Evolutionary conservation across 768 basidiomycete genomes (phyloP).

Genomic region (Termitomyces sp.): DNA sequence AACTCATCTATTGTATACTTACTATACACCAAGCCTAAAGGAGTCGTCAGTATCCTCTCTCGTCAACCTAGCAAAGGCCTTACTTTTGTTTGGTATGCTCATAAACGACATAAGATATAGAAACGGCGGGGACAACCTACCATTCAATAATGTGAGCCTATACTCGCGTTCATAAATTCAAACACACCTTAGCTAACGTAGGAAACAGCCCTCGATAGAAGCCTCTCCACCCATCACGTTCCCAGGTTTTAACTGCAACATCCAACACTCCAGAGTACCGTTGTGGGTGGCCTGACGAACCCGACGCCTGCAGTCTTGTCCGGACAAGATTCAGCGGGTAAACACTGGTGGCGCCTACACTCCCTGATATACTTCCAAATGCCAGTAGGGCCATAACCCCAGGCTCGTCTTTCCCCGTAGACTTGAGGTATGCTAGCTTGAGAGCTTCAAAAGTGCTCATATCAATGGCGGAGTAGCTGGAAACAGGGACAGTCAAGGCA

Average conservation of each 20-base stretch:
- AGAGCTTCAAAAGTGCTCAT: constrained; percentile 97
- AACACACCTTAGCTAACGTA: constrained; percentile 79
- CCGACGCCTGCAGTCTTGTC: constrained; percentile 93
- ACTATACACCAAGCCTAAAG: constrained; percentile 57
- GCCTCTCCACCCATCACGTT: constrained; percentile 86
- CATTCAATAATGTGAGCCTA: constrained; percentile 3
- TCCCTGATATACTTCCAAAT: constrained; percentile 91
- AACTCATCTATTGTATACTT: constrained; percentile 22
- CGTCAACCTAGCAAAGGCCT: constrained; percentile 17
- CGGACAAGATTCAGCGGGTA: constrained; percentile 91
- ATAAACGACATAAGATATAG: constrained; percentile 95
- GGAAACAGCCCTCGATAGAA: constrained; percentile 93
- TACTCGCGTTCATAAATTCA: background rate
- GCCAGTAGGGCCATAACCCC: constrained; percentile 82
- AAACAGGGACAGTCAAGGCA: background rate
- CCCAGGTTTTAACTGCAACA: constrained; percentile 75
- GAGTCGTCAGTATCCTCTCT: background rate
- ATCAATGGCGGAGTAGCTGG: constrained; percentile 88
- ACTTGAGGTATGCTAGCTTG: constrained; percentile 84
- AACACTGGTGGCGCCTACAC: constrained; percentile 89
- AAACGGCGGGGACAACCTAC: constrained; percentile 92
- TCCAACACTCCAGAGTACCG: constrained; percentile 85
- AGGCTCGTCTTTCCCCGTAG: constrained; percentile 85
- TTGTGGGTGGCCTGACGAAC: constrained; percentile 92
- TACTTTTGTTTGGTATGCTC: constrained; percentile 81